These are phyloP conservation scores for Moesziomyces sp. DNA, from an alignment of 1,284 basidiomycete species.

Conservation along the genomic window DNA sequence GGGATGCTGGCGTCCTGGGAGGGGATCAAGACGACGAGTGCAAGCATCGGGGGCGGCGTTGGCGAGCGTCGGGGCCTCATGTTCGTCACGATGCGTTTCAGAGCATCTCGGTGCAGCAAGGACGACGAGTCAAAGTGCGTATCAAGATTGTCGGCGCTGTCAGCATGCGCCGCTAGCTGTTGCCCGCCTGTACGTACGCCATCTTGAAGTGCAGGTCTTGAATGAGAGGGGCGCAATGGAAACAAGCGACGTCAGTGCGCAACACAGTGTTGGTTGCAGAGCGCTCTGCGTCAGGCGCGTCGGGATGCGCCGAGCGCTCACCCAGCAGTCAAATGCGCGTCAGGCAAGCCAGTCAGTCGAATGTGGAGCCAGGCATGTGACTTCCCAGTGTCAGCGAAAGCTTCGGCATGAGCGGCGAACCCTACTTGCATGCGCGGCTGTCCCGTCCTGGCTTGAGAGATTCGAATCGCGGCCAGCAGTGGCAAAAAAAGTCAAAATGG, in stretches of 20 bases:
- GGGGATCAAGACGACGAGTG: constrained; percentile 26
- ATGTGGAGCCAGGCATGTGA: too few species aligned
- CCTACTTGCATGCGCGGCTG: too few species aligned
- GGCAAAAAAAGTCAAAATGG: too few species aligned
- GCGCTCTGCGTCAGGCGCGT: neutral
- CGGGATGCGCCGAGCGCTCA: neutral
- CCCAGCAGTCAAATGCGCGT: neutral
- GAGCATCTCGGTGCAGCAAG: constrained; percentile 15
- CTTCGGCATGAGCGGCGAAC: too few species aligned
- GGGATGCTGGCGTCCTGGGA: neutral
- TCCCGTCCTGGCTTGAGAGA: too few species aligned
- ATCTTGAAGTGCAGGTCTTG: neutral
- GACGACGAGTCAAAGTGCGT: neutral
- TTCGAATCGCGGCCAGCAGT: too few species aligned
- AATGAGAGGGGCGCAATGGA: neutral
- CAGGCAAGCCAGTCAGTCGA: neutral
- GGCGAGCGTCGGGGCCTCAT: constrained; percentile 9
- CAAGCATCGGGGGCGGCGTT: constrained; percentile 15
- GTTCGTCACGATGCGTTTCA: constrained; percentile 7
- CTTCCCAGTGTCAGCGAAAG: too few species aligned
- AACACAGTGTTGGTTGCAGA: neutral
- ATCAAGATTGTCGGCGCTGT: neutral
- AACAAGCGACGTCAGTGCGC: too few species aligned
- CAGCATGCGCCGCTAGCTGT: neutral
- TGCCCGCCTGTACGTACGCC: neutral